phyloP scores from a whole-genome alignment of 257 asterid genomes.

The Scutellaria baicalensis region DNA sequence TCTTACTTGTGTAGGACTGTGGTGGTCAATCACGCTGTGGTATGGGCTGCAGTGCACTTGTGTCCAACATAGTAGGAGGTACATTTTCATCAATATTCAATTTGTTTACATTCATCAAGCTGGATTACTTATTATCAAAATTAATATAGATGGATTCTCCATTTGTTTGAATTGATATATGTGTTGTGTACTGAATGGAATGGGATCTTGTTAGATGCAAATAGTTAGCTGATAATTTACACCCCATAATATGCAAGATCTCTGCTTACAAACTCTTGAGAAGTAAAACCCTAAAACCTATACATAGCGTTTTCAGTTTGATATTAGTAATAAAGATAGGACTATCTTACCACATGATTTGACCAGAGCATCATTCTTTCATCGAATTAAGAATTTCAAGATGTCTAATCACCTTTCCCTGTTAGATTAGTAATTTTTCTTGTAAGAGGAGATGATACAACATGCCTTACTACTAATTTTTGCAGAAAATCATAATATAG shows the following conservation, averaged over 20 bases:
- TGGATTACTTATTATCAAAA: not conserved
- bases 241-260: not conserved
- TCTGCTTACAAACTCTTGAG: not conserved
- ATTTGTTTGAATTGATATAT: not conserved
- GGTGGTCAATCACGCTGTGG: constrained; percentile 89
- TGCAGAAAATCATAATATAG: not conserved
- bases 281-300: not conserved
- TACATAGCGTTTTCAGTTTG: not conserved
- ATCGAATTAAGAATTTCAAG: not conserved
- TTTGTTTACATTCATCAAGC: not conserved
- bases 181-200: not conserved
- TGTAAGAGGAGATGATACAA: not conserved
- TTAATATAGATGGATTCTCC: not conserved
- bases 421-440: not conserved
- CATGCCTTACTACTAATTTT: not conserved
- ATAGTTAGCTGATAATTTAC: not conserved
- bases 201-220: not conserved
- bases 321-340: not conserved
- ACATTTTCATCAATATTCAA: constrained; percentile 4
- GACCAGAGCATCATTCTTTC: not conserved
- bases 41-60: constrained; percentile 91
- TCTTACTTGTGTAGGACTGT: constrained; percentile 52
- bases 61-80: constrained; percentile 64
- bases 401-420: not conserved
- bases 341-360: not conserved